phyloP scores from a whole-genome alignment of 371 early-diverging fungal species.

The Smittium mucronatum region DNA sequence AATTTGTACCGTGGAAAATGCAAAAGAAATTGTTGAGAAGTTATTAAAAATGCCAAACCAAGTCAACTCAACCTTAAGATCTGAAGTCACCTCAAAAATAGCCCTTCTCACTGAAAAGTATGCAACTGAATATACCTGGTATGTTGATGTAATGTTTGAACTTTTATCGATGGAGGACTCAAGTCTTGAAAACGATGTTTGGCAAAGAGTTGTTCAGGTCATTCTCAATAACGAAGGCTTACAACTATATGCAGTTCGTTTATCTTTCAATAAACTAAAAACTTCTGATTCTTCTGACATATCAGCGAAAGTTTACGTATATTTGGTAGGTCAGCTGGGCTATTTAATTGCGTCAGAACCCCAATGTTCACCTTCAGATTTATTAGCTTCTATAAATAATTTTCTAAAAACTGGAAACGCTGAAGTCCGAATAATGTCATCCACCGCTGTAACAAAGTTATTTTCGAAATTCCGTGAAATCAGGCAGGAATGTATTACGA shows the following conservation, averaged over 20 bases:
- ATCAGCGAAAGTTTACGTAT: slow-evolving; percentile 85
- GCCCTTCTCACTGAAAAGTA: slow-evolving; percentile 95
- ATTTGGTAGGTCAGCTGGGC: slow-evolving; percentile 92
- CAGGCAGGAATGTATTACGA: slow-evolving; percentile 65
- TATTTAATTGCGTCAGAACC: slow-evolving; percentile 79
- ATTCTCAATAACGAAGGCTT: slow-evolving; percentile 83
- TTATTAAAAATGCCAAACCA: slow-evolving; percentile 71
- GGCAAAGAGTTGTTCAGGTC: slow-evolving; percentile 94
- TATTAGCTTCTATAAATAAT: slow-evolving; percentile 81
- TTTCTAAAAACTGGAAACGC: slow-evolving; percentile 71
- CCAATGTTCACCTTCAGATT: slow-evolving; percentile 59
- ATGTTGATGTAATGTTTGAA: slow-evolving; percentile 91
- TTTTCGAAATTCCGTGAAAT: slow-evolving; percentile 93
- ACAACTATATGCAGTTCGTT: slow-evolving; percentile 83
- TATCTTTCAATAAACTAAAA: slow-evolving; percentile 61
- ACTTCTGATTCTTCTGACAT: slow-evolving; percentile 86
- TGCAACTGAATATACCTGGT: slow-evolving; percentile 94
- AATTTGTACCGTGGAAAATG: slow-evolving; percentile 87
- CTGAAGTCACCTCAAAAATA: slow-evolving; percentile 94
- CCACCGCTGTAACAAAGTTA: slow-evolving; percentile 89
- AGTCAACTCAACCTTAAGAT: slow-evolving; percentile 81
- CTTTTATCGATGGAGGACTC: slow-evolving; percentile 91
- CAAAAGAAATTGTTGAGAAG: slow-evolving; percentile 77
- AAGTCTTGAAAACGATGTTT: slow-evolving; percentile 89
- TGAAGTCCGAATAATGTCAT: slow-evolving; percentile 64